Percentiles rank a stretch among this genome's conserved stretches.
These are phyloP conservation scores for Strobilomyces echinocephalus DNA, from an alignment of 768 basidiomycete genomes.

Conservation along the genomic window DNA sequence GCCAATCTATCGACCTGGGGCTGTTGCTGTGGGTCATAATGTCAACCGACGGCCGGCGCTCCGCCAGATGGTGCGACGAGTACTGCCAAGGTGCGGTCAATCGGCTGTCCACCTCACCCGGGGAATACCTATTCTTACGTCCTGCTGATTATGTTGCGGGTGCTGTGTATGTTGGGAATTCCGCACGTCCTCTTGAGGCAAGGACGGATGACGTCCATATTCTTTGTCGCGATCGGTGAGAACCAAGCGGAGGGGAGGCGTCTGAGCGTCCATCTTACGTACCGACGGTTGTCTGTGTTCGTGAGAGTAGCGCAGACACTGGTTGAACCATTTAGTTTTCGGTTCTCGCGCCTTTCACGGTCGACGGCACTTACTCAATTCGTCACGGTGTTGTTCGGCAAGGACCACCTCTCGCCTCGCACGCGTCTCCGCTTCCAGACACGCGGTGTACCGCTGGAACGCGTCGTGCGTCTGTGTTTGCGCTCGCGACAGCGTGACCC, in stretches of 20 bases:
- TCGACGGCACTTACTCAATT: conserved; percentile 36
- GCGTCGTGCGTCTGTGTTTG: conserved; percentile 71
- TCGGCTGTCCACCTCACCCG: conserved; percentile 7
- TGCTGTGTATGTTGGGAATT: conserved; percentile 30
- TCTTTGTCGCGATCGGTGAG: conserved; percentile 26
- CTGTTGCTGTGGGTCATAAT: conserved; percentile 34
- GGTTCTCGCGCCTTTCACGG: conserved; percentile 10
- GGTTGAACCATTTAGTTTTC: conserved; percentile 15
- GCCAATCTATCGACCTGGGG: conserved; percentile 31
- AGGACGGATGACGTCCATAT: conserved; percentile 30
- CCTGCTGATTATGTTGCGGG: conserved; percentile 28
- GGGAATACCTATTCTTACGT: conserved; percentile 27
- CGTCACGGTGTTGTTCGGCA: conserved; percentile 68
- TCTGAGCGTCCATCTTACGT: conserved; percentile 20
- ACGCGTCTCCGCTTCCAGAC: conserved; percentile 62
- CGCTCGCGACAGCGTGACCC: conserved; percentile 54
- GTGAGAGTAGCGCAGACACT: conserved; percentile 34
- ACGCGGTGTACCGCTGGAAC: conserved; percentile 63
- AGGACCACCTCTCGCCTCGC: conserved; percentile 58
- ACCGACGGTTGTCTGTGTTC: conserved; percentile 33
- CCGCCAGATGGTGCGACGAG: conserved; percentile 31
- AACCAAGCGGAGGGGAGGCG: conserved; percentile 7
- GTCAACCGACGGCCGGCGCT: conserved; percentile 29
- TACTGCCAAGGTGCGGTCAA: conserved; percentile 26
- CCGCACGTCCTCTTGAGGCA: conserved; percentile 29